Conservation (phyloP, 1,284 basidiomycete species). For the Tausonia pullulans region DNA sequence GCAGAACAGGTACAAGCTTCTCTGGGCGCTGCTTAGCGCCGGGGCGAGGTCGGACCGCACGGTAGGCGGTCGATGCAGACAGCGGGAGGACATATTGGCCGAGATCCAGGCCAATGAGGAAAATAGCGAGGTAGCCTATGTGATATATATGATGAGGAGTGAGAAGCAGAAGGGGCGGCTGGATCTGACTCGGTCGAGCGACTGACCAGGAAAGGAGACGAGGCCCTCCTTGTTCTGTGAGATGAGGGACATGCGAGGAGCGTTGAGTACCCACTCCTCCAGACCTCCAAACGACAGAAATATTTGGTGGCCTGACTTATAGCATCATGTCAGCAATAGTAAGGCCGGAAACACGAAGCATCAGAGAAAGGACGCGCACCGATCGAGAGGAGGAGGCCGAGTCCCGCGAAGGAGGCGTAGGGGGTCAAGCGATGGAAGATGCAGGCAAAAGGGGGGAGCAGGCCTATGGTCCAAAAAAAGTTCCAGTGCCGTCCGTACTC, state of each 20-base stretch:
- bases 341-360: neutral
- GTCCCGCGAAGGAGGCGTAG: conserved; percentile 46
- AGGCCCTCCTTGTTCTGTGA: conserved; percentile 90
- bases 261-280: conserved; percentile 52
- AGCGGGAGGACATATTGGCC: conserved; percentile 73
- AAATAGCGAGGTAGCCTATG: conserved; percentile 82
- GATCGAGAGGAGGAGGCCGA: conserved; percentile 54
- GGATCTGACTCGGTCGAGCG: neutral
- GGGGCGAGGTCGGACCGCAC: neutral
- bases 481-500: conserved; percentile 99
- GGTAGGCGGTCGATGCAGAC: conserved; percentile 43
- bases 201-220: conserved; percentile 58
- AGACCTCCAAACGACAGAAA: conserved; percentile 47
- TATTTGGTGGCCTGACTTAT: conserved; percentile 54
- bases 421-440: conserved; percentile 53
- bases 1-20: conserved; percentile 10
- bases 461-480: conserved; percentile 87
- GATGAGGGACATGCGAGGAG: conserved; percentile 51
- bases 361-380: conserved; percentile 38
- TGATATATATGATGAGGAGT: neutral
- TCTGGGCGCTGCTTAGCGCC: neutral
- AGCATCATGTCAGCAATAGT: neutral
- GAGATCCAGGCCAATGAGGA: conserved; percentile 68
- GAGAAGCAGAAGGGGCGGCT: neutral
- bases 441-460: conserved; percentile 66